Evolutionary conservation across 305 asterid species (phyloP), one percentile per base, ranked within the genome.

Genomic region (Fraxinus greggii): DNA sequence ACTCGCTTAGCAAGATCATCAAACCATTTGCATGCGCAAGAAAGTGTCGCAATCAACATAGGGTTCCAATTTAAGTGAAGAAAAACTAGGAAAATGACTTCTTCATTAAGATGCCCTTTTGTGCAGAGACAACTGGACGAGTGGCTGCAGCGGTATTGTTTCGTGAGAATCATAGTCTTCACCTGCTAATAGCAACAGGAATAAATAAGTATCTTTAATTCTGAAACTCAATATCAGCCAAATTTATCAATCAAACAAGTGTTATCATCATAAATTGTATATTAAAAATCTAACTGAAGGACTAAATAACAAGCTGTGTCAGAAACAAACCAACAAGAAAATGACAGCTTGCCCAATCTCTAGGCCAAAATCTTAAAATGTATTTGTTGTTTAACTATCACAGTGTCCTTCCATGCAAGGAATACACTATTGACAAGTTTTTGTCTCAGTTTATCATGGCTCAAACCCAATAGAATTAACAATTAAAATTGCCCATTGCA

Each of bases 1-100:
- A 91, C 89, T n/a, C 99, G 93, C 83, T 93, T 96, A 67, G 98
- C 97, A 0, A 96, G 97, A 83, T 96, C 99, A 51, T 96, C 99
- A 32, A 96, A 90, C 98, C 99, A 96, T 90, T 96, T 96, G 90
- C 99, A 96, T 2, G 87, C 86, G 76, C 97, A 93, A 77, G 99
- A 93, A 65, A 96, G 92, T 6, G 92, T 81, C 0, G 94, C 96
- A n/a, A 93, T 92, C 42, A 88, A 75, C 85, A 93, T 91, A 0
- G 99, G 99, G 84, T 94, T 96, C 98, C 98, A 96, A 76, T 96
- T 91, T 78, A 93, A 85, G 29, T 84, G 93, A 88, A 92, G 91
- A 75, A 96, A 93, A 12, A 96, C 91, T 79, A 96, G 86, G 89
- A 92, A 94, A 78, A 96, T 90, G 76, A 94, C 88, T 86, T 94